Evolutionary conservation across 2,329 filamentous ascomycete species (phyloP).

Genomic region (Coniosporium tulheliwenetii): DNA sequence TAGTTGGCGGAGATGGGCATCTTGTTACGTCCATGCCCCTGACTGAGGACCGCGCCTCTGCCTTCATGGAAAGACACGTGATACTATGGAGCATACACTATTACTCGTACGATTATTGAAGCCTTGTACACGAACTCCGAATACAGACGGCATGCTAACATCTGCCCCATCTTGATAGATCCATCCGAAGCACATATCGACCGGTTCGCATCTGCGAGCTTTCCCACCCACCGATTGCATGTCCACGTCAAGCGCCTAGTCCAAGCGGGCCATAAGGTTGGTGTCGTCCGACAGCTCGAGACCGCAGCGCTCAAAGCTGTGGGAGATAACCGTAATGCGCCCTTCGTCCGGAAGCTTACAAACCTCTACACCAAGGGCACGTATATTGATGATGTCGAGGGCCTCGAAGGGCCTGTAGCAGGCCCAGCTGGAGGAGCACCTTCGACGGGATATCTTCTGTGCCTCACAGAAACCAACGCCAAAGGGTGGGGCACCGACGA

Average conservation of each 20-base stretch:
- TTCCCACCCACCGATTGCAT: slow-evolving; percentile 78
- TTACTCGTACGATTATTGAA: too few species aligned
- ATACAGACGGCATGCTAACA: too few species aligned
- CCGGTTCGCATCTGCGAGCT: slow-evolving; percentile 87
- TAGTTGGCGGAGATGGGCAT: too few species aligned
- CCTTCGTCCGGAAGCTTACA: slow-evolving; percentile 83
- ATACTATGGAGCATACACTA: too few species aligned
- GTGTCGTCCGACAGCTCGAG: slow-evolving; percentile 85
- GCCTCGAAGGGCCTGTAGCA: slow-evolving; percentile 43
- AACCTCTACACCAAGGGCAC: slow-evolving; percentile 97
- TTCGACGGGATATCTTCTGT: slow-evolving; percentile 75
- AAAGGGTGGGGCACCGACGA: slow-evolving; percentile 79
- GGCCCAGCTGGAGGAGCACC: slow-evolving; percentile 42
- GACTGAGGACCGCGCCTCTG: too few species aligned
- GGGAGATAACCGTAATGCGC: slow-evolving; percentile 83
- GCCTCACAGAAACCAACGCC: slow-evolving; percentile 70
- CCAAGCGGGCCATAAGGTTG: slow-evolving; percentile 85
- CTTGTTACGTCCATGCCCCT: too few species aligned
- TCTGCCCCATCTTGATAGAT: slow-evolving; percentile 27
- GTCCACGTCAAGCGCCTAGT: slow-evolving; percentile 92
- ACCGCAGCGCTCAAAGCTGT: slow-evolving; percentile 92
- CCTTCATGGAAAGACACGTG: too few species aligned
- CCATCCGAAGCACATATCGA: slow-evolving; percentile 83
- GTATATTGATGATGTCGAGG: slow-evolving; percentile 86
- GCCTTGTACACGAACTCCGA: too few species aligned